phyloP scores from a whole-genome alignment of 108 stramenopile species.

The Nannochloropsis gaditana region DNA sequence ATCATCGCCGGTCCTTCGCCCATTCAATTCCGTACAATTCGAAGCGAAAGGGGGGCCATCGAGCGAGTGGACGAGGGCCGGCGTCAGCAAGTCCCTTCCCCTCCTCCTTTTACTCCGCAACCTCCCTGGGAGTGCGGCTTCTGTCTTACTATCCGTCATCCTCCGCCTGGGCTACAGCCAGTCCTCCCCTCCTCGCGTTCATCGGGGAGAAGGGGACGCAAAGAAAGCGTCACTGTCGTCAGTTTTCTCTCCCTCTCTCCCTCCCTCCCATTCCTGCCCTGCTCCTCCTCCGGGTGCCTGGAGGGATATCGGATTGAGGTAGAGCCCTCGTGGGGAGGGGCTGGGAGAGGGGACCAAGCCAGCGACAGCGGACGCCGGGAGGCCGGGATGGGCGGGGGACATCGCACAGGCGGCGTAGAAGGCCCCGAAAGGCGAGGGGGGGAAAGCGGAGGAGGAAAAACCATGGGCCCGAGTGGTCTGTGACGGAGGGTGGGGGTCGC shows the following conservation, averaged over 20 bases:
- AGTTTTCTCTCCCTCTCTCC: neutral
- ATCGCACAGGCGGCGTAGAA: neutral
- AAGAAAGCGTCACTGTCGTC: neutral
- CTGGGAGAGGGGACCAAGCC: neutral
- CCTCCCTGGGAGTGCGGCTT: no score
- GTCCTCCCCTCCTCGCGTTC: neutral
- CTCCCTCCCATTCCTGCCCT: neutral
- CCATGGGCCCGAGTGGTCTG: neutral
- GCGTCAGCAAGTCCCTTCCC: no score
- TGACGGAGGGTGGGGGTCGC: neutral
- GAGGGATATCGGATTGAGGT: neutral
- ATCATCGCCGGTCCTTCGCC: no score
- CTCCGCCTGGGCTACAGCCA: neutral
- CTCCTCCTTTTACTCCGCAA: no score
- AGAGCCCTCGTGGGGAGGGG: slow-evolving; percentile 15
- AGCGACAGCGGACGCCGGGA: neutral
- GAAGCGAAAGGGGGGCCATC: no score
- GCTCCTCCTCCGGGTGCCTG: neutral
- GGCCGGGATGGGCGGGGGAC: neutral
- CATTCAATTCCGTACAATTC: no score
- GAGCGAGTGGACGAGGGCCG: no score
- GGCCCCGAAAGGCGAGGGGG: neutral
- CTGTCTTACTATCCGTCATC: no score
- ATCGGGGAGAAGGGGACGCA: neutral
- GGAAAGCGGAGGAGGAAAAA: neutral